Evolutionary conservation across 192 early-diverging fungal genomes (phyloP), one percentile per base, ranked within the genome.

Genomic region (Entrophospora sp.): DNA sequence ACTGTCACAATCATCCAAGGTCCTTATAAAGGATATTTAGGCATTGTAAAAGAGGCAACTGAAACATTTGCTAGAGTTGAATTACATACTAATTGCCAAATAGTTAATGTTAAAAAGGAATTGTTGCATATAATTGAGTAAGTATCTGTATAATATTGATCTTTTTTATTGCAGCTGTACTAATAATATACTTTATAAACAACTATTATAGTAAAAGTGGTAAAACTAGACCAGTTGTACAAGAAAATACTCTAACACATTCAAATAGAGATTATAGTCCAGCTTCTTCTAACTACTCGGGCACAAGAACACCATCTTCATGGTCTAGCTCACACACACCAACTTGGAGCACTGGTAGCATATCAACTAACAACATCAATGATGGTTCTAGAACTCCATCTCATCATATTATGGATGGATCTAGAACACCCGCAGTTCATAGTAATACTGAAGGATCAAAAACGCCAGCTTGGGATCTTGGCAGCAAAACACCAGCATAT

Each of bases 1-100:
- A 93, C 90, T 0, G 94, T 96, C 9, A 86, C 84, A 30, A 89
- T 95, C 38, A 83, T 81, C 12, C 80, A 84, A 28, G 97, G 97
- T 9, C 89, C 91, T 13, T 92, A 90, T 81, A 99, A 99, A 71
- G 94, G 95, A n/a, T 99, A 96, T 72, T 74, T 95, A 18, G 97
- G 97, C 18, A 93, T 97, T 57, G 92, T 95, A 32, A 96, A 96
- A 69, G 94, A 96, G 36, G 81, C 87, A 0, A 79, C 81, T 0
- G 88, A 89, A 52, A 71, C 67, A 8, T 71, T 75, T 38, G 91
- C 87, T 6, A 83, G 95, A 25, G 89, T 99, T 5, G 94, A 97
- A 73, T 79, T 99, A 25, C 95, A 97, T 74, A 96, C 95, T 27
- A 93, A 88, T 69, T 85, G 83, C 25, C 79, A 83, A 10, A 80